Evolutionary conservation across 2,329 filamentous ascomycete species (phyloP), one percentile per base, ranked within the genome.

Genomic region (Lizonia empirigonia): DNA sequence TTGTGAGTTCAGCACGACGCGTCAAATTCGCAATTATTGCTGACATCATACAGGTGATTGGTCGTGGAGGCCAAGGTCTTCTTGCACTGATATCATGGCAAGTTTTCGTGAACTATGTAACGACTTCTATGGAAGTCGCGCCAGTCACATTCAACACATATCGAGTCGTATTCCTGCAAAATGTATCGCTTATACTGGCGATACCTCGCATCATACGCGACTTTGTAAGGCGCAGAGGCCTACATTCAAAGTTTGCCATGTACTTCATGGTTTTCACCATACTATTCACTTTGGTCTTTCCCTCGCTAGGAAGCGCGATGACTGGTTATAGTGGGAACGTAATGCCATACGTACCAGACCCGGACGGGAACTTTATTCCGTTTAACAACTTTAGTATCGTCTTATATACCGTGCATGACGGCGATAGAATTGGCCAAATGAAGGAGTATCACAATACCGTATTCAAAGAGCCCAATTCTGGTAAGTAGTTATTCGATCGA

Each of bases 21-120:
- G n/a, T n/a, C n/a, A n/a, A n/a, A n/a, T n/a, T n/a, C n/a, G n/a
- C n/a, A n/a, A n/a, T n/a, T n/a, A n/a, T n/a, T n/a, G n/a, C 35
- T 15, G 23, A 51, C 26, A 1, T 13, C 0, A 9, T 32, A 5
- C 19, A 64, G 61, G 41, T 51, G 4, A 13, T 58, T 9, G 60
- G 63, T 5, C 55, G 63, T 5, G 57, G 58, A 8, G 61, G 59
- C 5, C 63, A 65, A 22, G 49, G 36, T 2, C 24, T 65, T 7
- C 24, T 65, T 4, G 55, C 59, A 0, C 27, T 53, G 3, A 36
- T 59, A 1, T 64, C 59, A 1, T 64, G 53, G 52, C 39, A 41
- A n/a, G 44, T 55, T 0, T 58, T 64, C 18, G 40, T 45, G 2
- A 29, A 37, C 10, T 63, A 66, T 36, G 36, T 63, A 3, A 59